A percentile compares a stretch with the other conserved stretches of the same genome.
Conservation (phyloP, 1,284 basidiomycete species). For the Cerrena zonata region DNA sequence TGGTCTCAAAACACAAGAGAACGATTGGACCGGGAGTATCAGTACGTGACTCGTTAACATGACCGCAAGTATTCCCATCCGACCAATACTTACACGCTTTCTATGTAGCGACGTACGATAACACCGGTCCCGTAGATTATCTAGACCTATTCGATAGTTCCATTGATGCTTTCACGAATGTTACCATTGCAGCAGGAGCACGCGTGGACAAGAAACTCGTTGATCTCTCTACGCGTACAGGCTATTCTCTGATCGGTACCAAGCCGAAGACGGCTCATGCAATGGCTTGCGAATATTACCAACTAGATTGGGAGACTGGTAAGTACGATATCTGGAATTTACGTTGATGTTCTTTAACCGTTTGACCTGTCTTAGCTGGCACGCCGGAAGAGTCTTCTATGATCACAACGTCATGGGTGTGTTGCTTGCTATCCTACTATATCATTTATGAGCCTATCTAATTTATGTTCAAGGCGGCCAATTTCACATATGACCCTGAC, state of each 20-base stretch:
- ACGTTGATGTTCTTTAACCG: too few species aligned
- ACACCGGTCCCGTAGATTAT: constrained; percentile 43
- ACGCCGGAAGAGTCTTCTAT: constrained; percentile 58
- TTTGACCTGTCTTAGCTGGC: constrained; percentile 30
- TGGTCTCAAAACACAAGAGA: constrained; percentile 40
- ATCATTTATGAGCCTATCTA: background rate
- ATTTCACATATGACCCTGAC: constrained; percentile 55
- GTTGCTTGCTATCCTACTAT: background rate
- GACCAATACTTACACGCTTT: constrained; percentile 1
- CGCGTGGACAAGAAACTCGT: constrained; percentile 29
- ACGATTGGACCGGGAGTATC: constrained; percentile 25
- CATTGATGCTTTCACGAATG: constrained; percentile 34
- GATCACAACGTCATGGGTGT: constrained; percentile 57
- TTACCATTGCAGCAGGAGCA: constrained; percentile 33
- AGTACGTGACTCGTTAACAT: constrained; percentile 38
- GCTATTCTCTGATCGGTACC: constrained; percentile 42
- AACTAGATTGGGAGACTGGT: constrained; percentile 47
- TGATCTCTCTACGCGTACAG: constrained; percentile 44
- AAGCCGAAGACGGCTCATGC: constrained; percentile 41
- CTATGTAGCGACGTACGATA: constrained; percentile 44
- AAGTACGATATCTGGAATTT: background rate
- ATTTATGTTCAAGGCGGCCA: constrained; percentile 44
- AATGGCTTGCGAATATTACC: constrained; percentile 50
- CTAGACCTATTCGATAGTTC: constrained; percentile 37
- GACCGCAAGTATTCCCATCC: too few species aligned